Percentiles rank a stretch among this genome's conserved stretches.
These are phyloP conservation scores for Alternaria viburni DNA, from an alignment of 2,329 filamentous ascomycete genomes.

Conservation along the genomic window DNA sequence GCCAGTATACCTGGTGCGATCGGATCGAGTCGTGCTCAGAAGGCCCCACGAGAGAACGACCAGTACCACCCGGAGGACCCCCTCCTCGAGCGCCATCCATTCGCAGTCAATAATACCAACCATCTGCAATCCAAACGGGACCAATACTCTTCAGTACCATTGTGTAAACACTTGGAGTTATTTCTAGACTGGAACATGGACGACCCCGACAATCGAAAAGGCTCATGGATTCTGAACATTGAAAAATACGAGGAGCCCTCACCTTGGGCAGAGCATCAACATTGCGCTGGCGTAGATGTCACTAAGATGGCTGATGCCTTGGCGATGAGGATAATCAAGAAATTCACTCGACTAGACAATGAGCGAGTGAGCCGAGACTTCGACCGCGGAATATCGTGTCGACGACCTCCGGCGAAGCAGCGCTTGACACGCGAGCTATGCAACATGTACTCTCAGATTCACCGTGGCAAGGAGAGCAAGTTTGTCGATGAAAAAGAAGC, in stretches of 20 bases:
- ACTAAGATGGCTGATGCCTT: not conserved
- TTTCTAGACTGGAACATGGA: constrained; percentile 2
- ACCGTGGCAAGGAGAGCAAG: not conserved
- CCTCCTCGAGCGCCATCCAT: not conserved
- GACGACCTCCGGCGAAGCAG: not conserved
- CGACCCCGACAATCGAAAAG: constrained; percentile 9
- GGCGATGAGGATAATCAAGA: not conserved
- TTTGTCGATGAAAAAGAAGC: not conserved
- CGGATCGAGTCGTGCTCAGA: not conserved
- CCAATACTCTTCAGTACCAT: not conserved
- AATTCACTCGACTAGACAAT: not conserved
- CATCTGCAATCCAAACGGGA: not conserved
- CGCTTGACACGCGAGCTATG: constrained; percentile 3
- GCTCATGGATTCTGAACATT: constrained; percentile 4
- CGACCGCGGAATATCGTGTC: not conserved
- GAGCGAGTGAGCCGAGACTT: not conserved
- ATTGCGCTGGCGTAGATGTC: not conserved
- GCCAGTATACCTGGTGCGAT: not conserved
- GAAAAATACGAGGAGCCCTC: not conserved
- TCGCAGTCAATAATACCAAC: not conserved
- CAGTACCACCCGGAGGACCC: not conserved
- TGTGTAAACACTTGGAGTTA: constrained; percentile 9
- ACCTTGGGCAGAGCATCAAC: not conserved
- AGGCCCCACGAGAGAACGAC: not conserved
- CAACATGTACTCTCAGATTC: constrained; percentile 3